These are phyloP conservation scores for Dimargaris cristalligena DNA, from an alignment of 192 early-diverging fungal species.

Conservation along the genomic window DNA sequence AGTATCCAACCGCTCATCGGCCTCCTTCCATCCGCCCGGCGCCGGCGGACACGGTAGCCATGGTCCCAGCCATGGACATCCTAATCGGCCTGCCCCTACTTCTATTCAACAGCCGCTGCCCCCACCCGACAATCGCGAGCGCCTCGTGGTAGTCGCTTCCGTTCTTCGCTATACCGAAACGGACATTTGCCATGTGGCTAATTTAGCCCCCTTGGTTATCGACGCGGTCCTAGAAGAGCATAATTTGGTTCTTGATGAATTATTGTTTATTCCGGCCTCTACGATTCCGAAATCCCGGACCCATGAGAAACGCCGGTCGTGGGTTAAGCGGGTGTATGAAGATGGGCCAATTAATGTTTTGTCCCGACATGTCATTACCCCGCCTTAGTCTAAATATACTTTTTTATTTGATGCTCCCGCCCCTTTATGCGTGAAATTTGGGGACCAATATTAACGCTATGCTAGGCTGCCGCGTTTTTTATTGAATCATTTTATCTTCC, in stretches of 20 bases:
- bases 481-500: too few relatives aligned
- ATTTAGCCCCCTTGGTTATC: conserved; percentile 39
- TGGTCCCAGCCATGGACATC: too few relatives aligned
- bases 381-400: not conserved
- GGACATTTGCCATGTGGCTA: conserved; percentile 22
- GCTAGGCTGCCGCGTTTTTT: too few relatives aligned
- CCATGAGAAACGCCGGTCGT: conserved; percentile 34
- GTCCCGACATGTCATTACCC: not conserved
- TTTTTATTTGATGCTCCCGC: too few relatives aligned
- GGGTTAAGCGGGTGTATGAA: conserved; percentile 8
- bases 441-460: too few relatives aligned
- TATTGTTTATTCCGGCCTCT: conserved; percentile 39
- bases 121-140: conserved; percentile 13
- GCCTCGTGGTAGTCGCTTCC: conserved; percentile 21
- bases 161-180: conserved; percentile 17
- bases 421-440: too few relatives aligned
- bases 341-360: conserved; percentile 5
- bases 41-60: too few relatives aligned
- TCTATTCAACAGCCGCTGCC: too few relatives aligned
- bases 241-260: conserved; percentile 48
- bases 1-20: too few relatives aligned
- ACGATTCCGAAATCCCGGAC: conserved; percentile 41
- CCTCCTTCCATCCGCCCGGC: not conserved
- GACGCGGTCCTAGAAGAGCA: conserved; percentile 53
- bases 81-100: too few relatives aligned